Evolutionary conservation across 176 grass and related monocot species (phyloP), one percentile per base, ranked within the genome.

Genomic region (Saccharum officinarum): DNA sequence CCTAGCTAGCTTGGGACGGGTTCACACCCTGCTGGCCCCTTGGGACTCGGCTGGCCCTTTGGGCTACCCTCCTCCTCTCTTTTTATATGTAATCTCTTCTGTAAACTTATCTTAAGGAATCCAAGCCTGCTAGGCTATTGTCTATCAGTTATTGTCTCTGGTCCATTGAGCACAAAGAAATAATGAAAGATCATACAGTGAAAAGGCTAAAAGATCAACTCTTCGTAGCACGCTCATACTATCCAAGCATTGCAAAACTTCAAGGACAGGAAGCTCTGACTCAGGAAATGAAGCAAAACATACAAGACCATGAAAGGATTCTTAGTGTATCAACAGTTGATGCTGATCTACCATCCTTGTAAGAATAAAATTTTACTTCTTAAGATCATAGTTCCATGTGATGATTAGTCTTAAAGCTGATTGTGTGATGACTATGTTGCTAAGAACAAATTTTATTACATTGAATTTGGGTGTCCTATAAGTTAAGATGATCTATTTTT

Each of bases 81-180:
- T n/a, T n/a, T n/a, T n/a, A n/a, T n/a, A n/a, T n/a, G n/a, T n/a
- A n/a, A n/a, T n/a, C n/a, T n/a, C n/a, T n/a, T n/a, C n/a, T n/a
- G n/a, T n/a, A n/a, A n/a, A n/a, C n/a, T n/a, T n/a, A n/a, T n/a
- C n/a, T n/a, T n/a, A n/a, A n/a, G n/a, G n/a, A n/a, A n/a, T n/a
- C n/a, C n/a, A n/a, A n/a, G n/a, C n/a, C n/a, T n/a, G n/a, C n/a
- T n/a, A n/a, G n/a, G n/a, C n/a, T n/a, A n/a, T n/a, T n/a, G n/a
- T n/a, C n/a, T n/a, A n/a, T n/a, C n/a, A 93, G 93, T 75, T 98
- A 98, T 90, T 98, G 95, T 69, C 87, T 98, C 64, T 98, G 95
- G 95, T 93, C 95, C 23, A 83, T 82, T 62, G 93, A 98, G 82
- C 89, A 91, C 61, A 93, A 90, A 92, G 93, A 87, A 90, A 70